Percentiles rank a stretch among this genome's conserved stretches.
These are phyloP conservation scores for Drechslerella coelobrocha DNA, from an alignment of 2,329 filamentous ascomycete species.

Conservation along the genomic window DNA sequence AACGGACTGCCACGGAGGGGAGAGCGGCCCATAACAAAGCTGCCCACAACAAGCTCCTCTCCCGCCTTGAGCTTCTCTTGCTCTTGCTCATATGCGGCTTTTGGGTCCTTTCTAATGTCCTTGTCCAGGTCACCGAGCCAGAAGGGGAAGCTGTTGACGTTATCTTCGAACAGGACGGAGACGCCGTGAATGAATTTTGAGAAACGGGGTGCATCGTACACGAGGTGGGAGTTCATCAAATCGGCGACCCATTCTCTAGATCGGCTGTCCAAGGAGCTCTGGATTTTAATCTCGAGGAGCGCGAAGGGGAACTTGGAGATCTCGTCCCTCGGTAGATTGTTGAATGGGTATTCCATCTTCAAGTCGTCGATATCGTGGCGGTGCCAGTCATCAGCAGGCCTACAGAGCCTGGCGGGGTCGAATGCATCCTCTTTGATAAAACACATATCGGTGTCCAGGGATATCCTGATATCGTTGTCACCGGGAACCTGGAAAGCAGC, in stretches of 20 bases:
- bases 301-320: conserved; percentile 89
- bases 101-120: conserved; percentile 92
- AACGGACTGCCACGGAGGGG: conserved; percentile 59
- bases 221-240: conserved; percentile 87
- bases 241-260: conserved; percentile 89
- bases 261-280: conserved; percentile 65
- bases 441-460: conserved; percentile 88
- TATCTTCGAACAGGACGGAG: conserved; percentile 88
- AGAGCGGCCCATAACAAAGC: conserved; percentile 67
- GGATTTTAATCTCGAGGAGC: conserved; percentile 89
- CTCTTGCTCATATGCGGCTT: conserved; percentile 87
- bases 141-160: conserved; percentile 94
- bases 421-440: conserved; percentile 82
- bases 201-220: conserved; percentile 87
- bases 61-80: conserved; percentile 83
- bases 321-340: conserved; percentile 85
- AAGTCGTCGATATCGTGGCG: conserved; percentile 84
- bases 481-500: conserved; percentile 96
- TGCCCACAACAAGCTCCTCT: conserved; percentile 87
- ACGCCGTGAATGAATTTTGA: conserved; percentile 97
- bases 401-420: conserved; percentile 82
- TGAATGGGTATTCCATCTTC: conserved; percentile 85
- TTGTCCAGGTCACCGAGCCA: conserved; percentile 91
- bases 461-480: conserved; percentile 87
- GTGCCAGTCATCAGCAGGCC: conserved; percentile 89